Conservation (phyloP, 495 filamentous ascomycete species). For the Neurospora terricola region DNA sequence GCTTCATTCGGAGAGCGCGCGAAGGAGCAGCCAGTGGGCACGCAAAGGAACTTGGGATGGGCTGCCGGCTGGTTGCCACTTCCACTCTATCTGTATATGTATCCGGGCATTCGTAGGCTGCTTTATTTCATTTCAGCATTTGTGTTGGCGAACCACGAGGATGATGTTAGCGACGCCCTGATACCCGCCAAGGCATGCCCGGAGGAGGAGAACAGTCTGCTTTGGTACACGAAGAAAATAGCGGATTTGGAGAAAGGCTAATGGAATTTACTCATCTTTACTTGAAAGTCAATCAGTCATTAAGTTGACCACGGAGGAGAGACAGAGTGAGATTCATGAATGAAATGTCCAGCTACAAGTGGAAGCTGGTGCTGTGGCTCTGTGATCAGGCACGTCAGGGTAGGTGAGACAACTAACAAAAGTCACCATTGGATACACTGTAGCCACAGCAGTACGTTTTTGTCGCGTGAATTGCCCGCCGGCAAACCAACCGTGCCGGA, state of each 20-base stretch:
- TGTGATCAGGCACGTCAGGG: neutral
- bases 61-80: neutral
- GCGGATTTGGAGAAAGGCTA: neutral
- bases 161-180: neutral
- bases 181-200: neutral
- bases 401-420: neutral
- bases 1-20: neutral
- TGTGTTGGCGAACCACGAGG: neutral
- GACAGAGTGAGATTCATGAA: neutral
- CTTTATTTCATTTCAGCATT: neutral
- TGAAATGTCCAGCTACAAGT: neutral
- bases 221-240: neutral
- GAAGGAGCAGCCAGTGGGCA: neutral
- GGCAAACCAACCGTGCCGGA: neutral
- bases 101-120: neutral
- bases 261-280: neutral
- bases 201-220: neutral
- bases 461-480: neutral
- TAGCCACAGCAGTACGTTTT: neutral
- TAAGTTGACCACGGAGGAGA: neutral
- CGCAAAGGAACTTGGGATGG: neutral
- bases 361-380: neutral
- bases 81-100: neutral
- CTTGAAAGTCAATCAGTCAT: neutral
- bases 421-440: neutral